Base-by-base conservation (phyloP, 1,284 basidiomycete species). In the Cutaneotrichosporon cavernicola region DNA sequence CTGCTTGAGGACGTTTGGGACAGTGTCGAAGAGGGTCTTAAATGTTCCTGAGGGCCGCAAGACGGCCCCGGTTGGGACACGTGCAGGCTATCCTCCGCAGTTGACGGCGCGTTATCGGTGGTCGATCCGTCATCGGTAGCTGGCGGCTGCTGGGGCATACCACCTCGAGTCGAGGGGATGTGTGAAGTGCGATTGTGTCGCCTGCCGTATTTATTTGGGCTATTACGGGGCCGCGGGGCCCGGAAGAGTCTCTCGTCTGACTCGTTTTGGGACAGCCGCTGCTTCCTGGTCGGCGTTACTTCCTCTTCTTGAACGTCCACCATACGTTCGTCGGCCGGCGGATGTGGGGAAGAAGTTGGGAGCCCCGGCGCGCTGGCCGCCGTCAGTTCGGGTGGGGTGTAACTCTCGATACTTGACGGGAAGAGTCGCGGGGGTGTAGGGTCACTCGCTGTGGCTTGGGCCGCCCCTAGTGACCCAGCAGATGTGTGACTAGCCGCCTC, bases 1-100 rank as follows among this genome's bases (percentile, higher is more conserved):
- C 68, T 66, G 51, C 69, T 72, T n/a, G 30, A 30, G 13, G 51
- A 34, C 16, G 30, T 9, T 14, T 30, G 18, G 13, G 11, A 16
- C 26, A 21, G 9, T 30, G 26, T 11, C 22, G 49, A 11, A 31
- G 30, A 11, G 22, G 13, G 22, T 4, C 11, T 10, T 7, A 11
- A 30, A 3, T 31, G 10, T 30, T 51, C 49, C 1, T 30, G 9
- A 11, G 49, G 22, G 22, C 1, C 22, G 11, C 11, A 22, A 21
- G 49, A 51, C 22, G 49, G 22, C 21, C 13, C 21, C 10, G 1
- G 8, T 10, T 26, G 22, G 4, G 22, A 51, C 50, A 16, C 43
- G 13, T 5, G 2, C 5, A 31, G 32, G 5, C 26, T 18, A n/a
- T 61, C 40, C 13, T 47, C 49, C 22, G 4, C 49, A 51, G 49